A percentile compares a stretch with the other conserved stretches of the same genome.
phyloP scores from a whole-genome alignment of 495 filamentous ascomycete species.

The Echria macrotheca region DNA sequence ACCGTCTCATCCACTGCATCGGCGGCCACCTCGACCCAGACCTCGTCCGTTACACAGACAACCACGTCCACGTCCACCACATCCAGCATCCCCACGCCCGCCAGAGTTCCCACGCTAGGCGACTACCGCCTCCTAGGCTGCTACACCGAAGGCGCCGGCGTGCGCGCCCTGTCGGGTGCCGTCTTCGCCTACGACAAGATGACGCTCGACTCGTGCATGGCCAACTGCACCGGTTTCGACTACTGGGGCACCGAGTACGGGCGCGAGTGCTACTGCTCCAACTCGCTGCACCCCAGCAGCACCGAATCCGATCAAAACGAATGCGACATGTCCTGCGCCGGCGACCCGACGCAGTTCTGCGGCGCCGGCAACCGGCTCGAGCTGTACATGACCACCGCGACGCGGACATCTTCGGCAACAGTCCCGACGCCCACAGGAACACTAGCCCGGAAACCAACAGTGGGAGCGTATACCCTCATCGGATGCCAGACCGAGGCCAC shows the following conservation, averaged over 20 bases:
- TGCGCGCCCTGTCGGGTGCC: conserved; percentile 33
- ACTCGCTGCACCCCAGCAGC: conserved; percentile 37
- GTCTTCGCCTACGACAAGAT: conserved; percentile 42
- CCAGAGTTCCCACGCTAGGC: conserved; percentile 31
- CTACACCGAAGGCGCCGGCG: conserved; percentile 41
- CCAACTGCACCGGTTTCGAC: conserved; percentile 41
- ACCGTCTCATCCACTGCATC: conserved; percentile 7
- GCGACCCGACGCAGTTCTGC: conserved; percentile 39
- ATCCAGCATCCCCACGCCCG: conserved; percentile 26
- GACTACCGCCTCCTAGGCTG: conserved; percentile 41
- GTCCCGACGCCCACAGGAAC: conserved; percentile 30
- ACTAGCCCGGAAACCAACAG: conserved; percentile 27
- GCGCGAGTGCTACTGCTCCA: conserved; percentile 50
- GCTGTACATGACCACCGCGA: conserved; percentile 40
- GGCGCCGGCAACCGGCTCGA: conserved; percentile 41
- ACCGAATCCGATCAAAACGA: conserved; percentile 33
- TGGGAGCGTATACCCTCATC: conserved; percentile 32
- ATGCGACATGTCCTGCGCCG: conserved; percentile 47
- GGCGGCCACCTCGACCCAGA: conserved; percentile 16
- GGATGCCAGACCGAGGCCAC: conserved; percentile 44
- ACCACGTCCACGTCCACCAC: conserved; percentile 15
- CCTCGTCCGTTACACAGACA: conserved; percentile 16
- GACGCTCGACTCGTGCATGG: conserved; percentile 45
- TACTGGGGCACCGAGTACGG: conserved; percentile 48
- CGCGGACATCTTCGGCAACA: conserved; percentile 23